Conservation (phyloP, 805 yeast genomes). For the Pichia manshurica region DNA sequence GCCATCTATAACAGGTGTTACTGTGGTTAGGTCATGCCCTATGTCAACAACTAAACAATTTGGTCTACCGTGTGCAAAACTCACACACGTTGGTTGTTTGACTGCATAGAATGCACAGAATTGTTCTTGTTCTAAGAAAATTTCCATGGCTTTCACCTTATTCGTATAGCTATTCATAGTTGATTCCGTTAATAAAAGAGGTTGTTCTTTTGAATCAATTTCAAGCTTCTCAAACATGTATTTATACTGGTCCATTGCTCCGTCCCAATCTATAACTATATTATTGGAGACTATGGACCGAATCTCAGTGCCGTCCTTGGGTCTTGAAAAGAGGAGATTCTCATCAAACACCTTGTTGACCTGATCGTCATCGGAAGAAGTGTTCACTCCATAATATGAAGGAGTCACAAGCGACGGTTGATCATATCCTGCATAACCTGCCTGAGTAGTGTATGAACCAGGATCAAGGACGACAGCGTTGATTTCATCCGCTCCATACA, state of each 20-base stretch:
- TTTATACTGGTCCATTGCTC: constrained; percentile 67
- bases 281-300: constrained; percentile 57
- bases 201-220: constrained; percentile 59
- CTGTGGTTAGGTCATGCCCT: constrained; percentile 73
- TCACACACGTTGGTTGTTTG: constrained; percentile 78
- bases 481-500: constrained; percentile 73
- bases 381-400: constrained; percentile 48
- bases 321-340: constrained; percentile 30
- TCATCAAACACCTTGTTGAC: constrained; percentile 25
- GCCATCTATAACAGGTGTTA: constrained; percentile 80
- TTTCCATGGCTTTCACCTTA: constrained; percentile 65
- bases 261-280: constrained; percentile 78
- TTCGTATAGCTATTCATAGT: constrained; percentile 71
- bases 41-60: constrained; percentile 80
- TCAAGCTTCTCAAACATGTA: constrained; percentile 50
- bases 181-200: constrained; percentile 79
- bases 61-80: constrained; percentile 86
- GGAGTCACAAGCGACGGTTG: constrained; percentile 73
- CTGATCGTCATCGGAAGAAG: background rate
- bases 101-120: constrained; percentile 80
- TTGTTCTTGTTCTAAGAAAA: constrained; percentile 58
- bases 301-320: constrained; percentile 47
- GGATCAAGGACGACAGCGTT: constrained; percentile 89
- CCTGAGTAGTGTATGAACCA: constrained; percentile 76
- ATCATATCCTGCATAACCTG: constrained; percentile 92